Conservation (phyloP, 1,284 basidiomycete genomes). For the Papiliotrema nemorosa region DNA sequence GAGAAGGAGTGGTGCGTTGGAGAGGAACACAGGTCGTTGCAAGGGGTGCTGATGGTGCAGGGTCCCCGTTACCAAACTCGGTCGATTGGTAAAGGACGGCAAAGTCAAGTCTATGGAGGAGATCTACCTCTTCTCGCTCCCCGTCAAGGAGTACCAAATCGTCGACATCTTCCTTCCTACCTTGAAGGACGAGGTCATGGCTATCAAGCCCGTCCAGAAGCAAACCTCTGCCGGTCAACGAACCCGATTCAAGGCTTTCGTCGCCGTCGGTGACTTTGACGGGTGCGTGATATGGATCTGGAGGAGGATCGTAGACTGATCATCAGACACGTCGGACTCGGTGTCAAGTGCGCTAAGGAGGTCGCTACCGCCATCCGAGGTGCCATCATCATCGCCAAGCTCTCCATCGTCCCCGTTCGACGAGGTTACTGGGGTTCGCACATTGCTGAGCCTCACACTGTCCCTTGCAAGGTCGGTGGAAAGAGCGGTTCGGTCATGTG, state of each 20-base stretch:
- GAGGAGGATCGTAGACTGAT: background rate
- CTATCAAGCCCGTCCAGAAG: slow-evolving; percentile 99
- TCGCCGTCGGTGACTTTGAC: slow-evolving; percentile 97
- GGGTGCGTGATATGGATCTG: slow-evolving; percentile 52
- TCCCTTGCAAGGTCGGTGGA: slow-evolving; percentile 96
- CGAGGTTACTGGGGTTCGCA: slow-evolving; percentile 99
- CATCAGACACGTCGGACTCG: slow-evolving; percentile 82
- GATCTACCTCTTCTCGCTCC: slow-evolving; percentile 99
- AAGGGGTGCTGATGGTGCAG: slow-evolving; percentile 52
- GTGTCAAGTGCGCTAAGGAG: slow-evolving; percentile 99
- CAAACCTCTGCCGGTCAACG: slow-evolving; percentile 99
- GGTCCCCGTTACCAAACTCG: slow-evolving; percentile 98
- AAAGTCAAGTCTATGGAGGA: slow-evolving; percentile 99
- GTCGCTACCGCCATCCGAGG: slow-evolving; percentile 99
- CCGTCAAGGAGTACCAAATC: slow-evolving; percentile 97
- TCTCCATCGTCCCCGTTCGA: slow-evolving; percentile 95
- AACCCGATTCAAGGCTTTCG: slow-evolving; percentile 99
- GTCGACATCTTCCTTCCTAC: slow-evolving; percentile 96
- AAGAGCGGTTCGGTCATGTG: slow-evolving; percentile 99
- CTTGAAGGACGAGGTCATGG: slow-evolving; percentile 99
- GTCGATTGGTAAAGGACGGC: slow-evolving; percentile 97
- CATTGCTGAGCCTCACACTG: slow-evolving; percentile 98
- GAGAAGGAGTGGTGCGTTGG: slow-evolving; percentile 94
- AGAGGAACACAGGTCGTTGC: too few relatives aligned
- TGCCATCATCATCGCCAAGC: slow-evolving; percentile 97